phyloP scores from a whole-genome alignment of 148 eudicot species.

The Camellia sinensis region DNA sequence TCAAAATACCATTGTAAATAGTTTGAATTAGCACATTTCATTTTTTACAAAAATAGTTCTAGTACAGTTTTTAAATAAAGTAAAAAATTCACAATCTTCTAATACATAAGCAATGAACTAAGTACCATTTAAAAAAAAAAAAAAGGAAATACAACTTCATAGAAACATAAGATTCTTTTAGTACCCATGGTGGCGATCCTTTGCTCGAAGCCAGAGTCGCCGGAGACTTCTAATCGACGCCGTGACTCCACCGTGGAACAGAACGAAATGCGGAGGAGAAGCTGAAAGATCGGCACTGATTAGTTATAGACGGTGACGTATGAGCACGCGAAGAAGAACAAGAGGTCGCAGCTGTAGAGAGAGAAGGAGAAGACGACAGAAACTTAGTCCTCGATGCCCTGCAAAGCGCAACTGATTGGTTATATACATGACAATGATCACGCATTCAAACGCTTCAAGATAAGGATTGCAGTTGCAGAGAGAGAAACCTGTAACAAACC shows the following conservation, averaged over 20 bases:
- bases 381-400: constrained; percentile 16
- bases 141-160: too few relatives aligned
- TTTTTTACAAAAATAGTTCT: too few relatives aligned
- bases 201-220: constrained; percentile 31
- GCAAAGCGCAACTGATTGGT: constrained; percentile 17
- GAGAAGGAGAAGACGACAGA: too few relatives aligned
- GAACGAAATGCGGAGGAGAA: constrained; percentile 26
- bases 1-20: neutral
- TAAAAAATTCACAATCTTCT: neutral
- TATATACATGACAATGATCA: constrained; percentile 13
- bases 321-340: too few relatives aligned
- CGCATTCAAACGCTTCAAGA: constrained; percentile 23
- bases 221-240: constrained; percentile 48
- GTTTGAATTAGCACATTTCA: neutral
- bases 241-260: constrained; percentile 48
- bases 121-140: too few relatives aligned
- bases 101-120: neutral
- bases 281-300: constrained; percentile 26
- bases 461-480: neutral
- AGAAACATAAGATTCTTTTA: too few relatives aligned
- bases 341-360: too few relatives aligned
- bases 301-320: too few relatives aligned
- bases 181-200: constrained; percentile 55
- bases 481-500: too few relatives aligned
- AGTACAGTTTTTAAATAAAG: too few relatives aligned